phyloP scores from a whole-genome alignment of 768 basidiomycete species.

The Dioszegia hungarica region DNA sequence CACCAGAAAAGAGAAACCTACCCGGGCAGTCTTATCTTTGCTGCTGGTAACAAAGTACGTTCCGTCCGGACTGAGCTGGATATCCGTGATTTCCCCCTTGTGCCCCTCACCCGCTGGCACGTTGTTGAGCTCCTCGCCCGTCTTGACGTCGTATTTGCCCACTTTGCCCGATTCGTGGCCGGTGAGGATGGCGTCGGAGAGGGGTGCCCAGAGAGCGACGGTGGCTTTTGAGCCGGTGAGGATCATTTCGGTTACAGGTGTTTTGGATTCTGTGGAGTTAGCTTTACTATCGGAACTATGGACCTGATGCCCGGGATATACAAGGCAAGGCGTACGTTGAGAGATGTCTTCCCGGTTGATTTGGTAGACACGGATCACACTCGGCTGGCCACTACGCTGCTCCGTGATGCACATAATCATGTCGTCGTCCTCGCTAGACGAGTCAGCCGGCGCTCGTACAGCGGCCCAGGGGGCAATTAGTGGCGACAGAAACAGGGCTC shows the following conservation, averaged over 20 bases:
- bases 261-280: conserved; percentile 70
- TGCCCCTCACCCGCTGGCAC: conserved; percentile 69
- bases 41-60: conserved; percentile 94
- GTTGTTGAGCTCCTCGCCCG: conserved; percentile 72
- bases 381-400: conserved; percentile 89
- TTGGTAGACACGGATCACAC: conserved; percentile 82
- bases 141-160: conserved; percentile 79
- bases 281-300: conserved; percentile 15
- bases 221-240: conserved; percentile 94
- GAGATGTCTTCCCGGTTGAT: conserved; percentile 79
- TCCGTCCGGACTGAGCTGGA: conserved; percentile 82
- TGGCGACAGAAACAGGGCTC: background rate
- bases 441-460: conserved; percentile 1
- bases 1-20: conserved; percentile 49
- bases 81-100: conserved; percentile 64
- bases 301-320: conserved; percentile 2
- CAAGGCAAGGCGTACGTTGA: conserved; percentile 59
- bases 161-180: conserved; percentile 97
- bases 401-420: conserved; percentile 90
- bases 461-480: background rate
- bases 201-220: conserved; percentile 82
- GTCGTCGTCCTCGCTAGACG: conserved; percentile 46
- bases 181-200: conserved; percentile 73
- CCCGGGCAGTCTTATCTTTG: conserved; percentile 94
- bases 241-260: conserved; percentile 73